A percentile compares a stretch with the other conserved stretches of the same genome.
These are phyloP conservation scores for Aspergillus spinulosporus DNA, from an alignment of 2,329 filamentous ascomycete genomes.

Conservation along the genomic window DNA sequence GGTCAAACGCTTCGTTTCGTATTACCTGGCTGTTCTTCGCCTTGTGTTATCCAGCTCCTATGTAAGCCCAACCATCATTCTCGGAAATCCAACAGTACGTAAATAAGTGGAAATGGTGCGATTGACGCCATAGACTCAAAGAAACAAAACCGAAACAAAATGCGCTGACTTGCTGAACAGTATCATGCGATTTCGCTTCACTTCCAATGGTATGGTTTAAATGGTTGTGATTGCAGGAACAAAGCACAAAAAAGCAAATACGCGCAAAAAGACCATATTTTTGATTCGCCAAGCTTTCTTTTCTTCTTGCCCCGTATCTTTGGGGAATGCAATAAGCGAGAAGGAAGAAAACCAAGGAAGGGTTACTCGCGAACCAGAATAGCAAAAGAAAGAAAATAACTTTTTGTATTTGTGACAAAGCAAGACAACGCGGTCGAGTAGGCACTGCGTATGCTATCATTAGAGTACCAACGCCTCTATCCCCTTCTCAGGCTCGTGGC, in stretches of 20 bases:
- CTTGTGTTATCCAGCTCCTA: neutral
- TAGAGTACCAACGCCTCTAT: slow-evolving; percentile 32
- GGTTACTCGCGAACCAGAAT: neutral
- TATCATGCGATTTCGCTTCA: neutral
- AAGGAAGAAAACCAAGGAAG: slow-evolving; percentile 1
- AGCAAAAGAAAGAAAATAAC: neutral
- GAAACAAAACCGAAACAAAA: neutral
- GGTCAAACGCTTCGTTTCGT: neutral
- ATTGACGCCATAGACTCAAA: neutral
- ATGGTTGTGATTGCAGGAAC: neutral
- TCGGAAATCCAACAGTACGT: slow-evolving; percentile 1
- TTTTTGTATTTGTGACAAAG: slow-evolving; percentile 4
- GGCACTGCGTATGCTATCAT: neutral
- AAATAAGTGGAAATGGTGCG: slow-evolving; percentile 3
- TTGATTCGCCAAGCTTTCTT: neutral
- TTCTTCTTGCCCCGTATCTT: neutral
- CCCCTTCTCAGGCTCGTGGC: slow-evolving; percentile 21
- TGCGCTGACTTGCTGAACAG: neutral
- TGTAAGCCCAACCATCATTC: neutral
- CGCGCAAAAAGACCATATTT: neutral
- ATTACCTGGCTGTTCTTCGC: neutral
- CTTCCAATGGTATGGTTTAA: neutral
- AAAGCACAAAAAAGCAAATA: neutral
- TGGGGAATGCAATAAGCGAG: slow-evolving; percentile 1
- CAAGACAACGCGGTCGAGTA: neutral